Evolutionary conservation across 148 eudicot genomes (phyloP), one percentile per base, ranked within the genome.

Genomic region (Simmondsia chinensis): DNA sequence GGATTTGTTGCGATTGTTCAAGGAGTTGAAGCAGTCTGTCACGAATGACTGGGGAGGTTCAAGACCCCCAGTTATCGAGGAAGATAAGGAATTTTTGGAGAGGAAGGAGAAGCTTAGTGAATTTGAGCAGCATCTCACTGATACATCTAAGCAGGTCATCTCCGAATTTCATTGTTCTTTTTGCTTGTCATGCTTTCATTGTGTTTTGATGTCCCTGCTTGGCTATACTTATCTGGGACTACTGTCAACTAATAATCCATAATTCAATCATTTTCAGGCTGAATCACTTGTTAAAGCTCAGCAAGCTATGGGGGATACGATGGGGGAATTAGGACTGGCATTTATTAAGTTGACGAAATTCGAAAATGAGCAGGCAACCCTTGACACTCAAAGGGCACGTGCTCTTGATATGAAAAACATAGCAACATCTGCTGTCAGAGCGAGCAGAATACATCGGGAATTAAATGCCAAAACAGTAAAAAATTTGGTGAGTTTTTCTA

Each of bases 241-340:
- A 24, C 14, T 48, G 20, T 4, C 37, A 25, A 28, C 10, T 57
- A 10, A 49, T 54, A 30, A 24, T 42, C 52, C n/a, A 42, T 12
- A 36, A 33, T 52, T 10, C 23, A 32, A 36, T 35, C 31, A 7
- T 7, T 33, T 30, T 48, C 50, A 91, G 95, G 99, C 95, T 13
- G 99, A 91, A 68, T 60, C 76, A 43, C 76, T 85, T 61, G 94
- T 79, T 34, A 91, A 86, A 61, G 80, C 83, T 39, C 94, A 91
- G 58, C 94, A 82, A 62, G 79, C 74, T 31, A 72, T 82, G 76
- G 95, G 86, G 31, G 93, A 85, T 49, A 76, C 94, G 15, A 70
- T 83, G 88, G 99, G 99, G 29, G 94, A 79, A 30, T 56, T 91
- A 53, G 99, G 99, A 33, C 53, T 91, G 20, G 72, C 95, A 21